Conservation (phyloP, 441 rosid genomes). For the Populus hybrid region DNA sequence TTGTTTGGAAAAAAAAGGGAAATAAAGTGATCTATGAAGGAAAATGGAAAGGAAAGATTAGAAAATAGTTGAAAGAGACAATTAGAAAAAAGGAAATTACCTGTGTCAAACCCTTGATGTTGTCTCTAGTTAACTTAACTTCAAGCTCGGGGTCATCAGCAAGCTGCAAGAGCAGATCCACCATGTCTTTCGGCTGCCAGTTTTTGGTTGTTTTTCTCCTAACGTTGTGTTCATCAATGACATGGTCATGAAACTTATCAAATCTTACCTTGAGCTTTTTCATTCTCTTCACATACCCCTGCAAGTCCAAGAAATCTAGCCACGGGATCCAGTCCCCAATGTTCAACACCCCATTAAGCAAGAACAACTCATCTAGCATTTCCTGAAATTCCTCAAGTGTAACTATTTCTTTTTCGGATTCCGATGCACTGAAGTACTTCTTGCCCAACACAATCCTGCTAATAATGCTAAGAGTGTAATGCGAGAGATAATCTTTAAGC, state of each 20-base stretch:
- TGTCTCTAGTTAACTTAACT: constrained; percentile 21
- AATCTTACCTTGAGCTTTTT: constrained; percentile 11
- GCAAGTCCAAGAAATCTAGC: too few species aligned
- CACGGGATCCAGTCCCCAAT: too few species aligned
- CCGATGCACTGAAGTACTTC: constrained; percentile 20
- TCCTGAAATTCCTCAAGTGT: neutral
- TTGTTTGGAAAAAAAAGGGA: neutral
- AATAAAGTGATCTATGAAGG: too few species aligned
- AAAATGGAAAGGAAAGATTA: neutral
- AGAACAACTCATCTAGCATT: too few species aligned
- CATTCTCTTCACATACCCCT: too few species aligned
- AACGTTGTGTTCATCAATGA: constrained; percentile 22
- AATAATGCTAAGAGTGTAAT: constrained; percentile 18
- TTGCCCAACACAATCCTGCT: constrained; percentile 37
- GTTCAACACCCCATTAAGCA: too few species aligned
- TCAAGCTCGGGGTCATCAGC: constrained; percentile 32
- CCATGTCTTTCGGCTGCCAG: constrained; percentile 31
- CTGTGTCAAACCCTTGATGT: constrained; percentile 28
- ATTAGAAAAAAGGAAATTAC: constrained; percentile 2
- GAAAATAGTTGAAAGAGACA: neutral
- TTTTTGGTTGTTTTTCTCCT: constrained; percentile 6
- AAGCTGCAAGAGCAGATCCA: constrained; percentile 30
- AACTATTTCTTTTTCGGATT: neutral
- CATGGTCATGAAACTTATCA: constrained; percentile 24
- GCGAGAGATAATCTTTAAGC: constrained; percentile 28